Percentiles rank a stretch among this genome's conserved stretches.
Conservation (phyloP, 208 protist genomes). For the Trypanosoma lewisi region DNA sequence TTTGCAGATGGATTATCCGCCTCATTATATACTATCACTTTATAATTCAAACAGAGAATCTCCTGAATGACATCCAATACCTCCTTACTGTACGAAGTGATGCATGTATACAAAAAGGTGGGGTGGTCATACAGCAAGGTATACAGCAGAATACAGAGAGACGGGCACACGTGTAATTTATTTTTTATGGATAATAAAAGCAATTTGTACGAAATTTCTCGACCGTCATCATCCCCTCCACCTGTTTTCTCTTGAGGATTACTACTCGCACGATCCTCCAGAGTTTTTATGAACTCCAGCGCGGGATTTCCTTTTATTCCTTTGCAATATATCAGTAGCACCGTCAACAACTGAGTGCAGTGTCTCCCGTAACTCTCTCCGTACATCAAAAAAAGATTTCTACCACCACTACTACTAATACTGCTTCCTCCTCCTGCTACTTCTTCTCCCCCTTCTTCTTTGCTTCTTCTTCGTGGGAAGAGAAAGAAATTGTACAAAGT, state of each 20-base stretch:
- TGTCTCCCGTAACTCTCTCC: slow-evolving; percentile 47
- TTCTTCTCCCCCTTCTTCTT: slow-evolving; percentile 26
- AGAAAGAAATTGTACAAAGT: slow-evolving; percentile 16
- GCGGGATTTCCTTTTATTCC: slow-evolving; percentile 57
- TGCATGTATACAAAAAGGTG: slow-evolving; percentile 45
- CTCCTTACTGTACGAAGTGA: slow-evolving; percentile 32
- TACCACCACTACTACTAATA: too few species aligned
- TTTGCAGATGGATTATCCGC: not conserved
- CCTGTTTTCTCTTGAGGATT: too few species aligned
- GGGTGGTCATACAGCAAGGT: slow-evolving; percentile 66
- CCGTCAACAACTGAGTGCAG: slow-evolving; percentile 53
- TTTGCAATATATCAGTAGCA: slow-evolving; percentile 66
- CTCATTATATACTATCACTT: not conserved
- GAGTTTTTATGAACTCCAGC: slow-evolving; percentile 36
- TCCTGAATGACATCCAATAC: slow-evolving; percentile 44
- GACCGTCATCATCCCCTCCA: too few species aligned
- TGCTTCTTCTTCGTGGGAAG: slow-evolving; percentile 45
- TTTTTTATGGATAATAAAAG: slow-evolving; percentile 42
- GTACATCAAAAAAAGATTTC: slow-evolving; percentile 23
- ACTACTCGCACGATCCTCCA: slow-evolving; percentile 32
- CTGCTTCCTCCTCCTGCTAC: too few species aligned
- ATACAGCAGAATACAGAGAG: slow-evolving; percentile 69
- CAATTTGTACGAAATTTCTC: too few species aligned
- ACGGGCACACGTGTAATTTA: slow-evolving; percentile 42
- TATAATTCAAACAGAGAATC: slow-evolving; percentile 48